Evolutionary conservation across 179 eudicot species (phyloP), one percentile per base, ranked within the genome.

Genomic region (Kewa caespitosa): DNA sequence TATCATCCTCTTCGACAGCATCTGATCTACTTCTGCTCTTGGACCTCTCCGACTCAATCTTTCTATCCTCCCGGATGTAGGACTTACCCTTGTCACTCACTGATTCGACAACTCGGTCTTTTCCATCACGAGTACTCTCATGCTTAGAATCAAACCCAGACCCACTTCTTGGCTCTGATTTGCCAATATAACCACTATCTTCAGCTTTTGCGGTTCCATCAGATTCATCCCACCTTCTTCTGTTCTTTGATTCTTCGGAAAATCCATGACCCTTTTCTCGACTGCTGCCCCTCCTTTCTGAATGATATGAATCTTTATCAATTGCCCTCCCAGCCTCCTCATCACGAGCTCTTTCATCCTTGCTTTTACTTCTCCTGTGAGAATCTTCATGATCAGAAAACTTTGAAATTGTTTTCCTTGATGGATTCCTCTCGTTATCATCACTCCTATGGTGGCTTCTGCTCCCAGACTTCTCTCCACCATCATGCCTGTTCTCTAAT

Each of bases 221-320:
- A 41, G 85, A 59, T 41, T 89, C 90, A 69, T 91, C 98, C 89
- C 84, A 90, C 81, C 86, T 86, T 84, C 87, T 91, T 78, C 83
- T 79, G 57, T 67, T 78, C 72, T 86, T 80, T 32, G 81, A 86
- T 59, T 84, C 86, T 73, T 88, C 94, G 61, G 86, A 78, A 73
- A 83, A 81, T 22, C 80, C 87, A 69, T 75, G 84, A 42, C 84
- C 80, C 85, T 87, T 89, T 52, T 86, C 91, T 85, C 84, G 82
- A 61, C 72, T 76, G 60, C 31, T 78, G 42, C 85, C 96, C 78
- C 77, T 86, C 79, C 85, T 88, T 37, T 85, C 89, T 4, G 81
- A 76, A 76, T 77, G 70, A 73, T 80, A 80, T 14, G 81, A 69
- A 82, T 89, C 94, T 74, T 78, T 88, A 43, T 90, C 92, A 33